Conservation (phyloP, 75 land plant genomes). For the Selaginella tamariscina region DNA sequence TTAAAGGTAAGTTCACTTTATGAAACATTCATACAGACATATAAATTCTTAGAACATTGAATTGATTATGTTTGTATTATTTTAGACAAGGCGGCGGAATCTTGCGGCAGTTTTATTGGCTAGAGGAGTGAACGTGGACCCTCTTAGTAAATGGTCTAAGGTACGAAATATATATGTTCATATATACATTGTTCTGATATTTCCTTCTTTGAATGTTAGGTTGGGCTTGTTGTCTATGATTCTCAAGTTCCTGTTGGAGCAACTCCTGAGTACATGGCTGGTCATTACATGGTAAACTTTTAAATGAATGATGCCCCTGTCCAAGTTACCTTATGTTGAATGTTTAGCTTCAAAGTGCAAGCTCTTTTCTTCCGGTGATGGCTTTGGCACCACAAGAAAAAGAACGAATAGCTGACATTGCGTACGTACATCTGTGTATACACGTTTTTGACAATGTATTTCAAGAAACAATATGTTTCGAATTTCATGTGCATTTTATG, state of each 20-base stretch:
- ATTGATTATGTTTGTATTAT: not conserved
- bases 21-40: no score
- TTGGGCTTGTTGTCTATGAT: constrained; percentile 86
- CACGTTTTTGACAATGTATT: no score
- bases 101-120: constrained; percentile 64
- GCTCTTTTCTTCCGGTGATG: constrained; percentile 95
- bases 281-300: constrained; percentile 71
- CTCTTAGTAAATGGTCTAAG: constrained; percentile 92
- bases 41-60: no score
- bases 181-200: not conserved
- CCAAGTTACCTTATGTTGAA: not conserved
- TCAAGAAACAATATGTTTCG: no score
- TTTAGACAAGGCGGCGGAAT: constrained; percentile 71
- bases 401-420: constrained; percentile 82
- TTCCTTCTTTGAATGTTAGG: constrained; percentile 28
- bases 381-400: constrained; percentile 96
- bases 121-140: constrained; percentile 83
- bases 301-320: not conserved
- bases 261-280: constrained; percentile 97
- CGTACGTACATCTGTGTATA: no score
- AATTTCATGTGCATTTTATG: not conserved
- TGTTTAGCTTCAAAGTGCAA: constrained; percentile 81
- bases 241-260: constrained; percentile 98
- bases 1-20: constrained; percentile 59
- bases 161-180: constrained; percentile 25